Base-by-base conservation (phyloP, 352 stramenopile species). In the Globisporangium ultimum region DNA sequence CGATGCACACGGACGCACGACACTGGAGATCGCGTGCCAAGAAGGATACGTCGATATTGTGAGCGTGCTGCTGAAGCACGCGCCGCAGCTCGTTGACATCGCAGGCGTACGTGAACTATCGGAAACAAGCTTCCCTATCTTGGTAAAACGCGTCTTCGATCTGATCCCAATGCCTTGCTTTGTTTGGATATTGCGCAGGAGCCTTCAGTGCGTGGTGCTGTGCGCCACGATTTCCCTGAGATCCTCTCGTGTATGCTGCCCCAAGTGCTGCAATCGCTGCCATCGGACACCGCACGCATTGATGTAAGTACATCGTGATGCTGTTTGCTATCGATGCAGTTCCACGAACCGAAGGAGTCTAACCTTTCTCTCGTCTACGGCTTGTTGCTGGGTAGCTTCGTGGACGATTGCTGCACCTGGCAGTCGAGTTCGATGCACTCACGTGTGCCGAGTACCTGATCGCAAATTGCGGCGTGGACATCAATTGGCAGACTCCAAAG, bases 11-110 rank as follows among this genome's bases (percentile, higher is more conserved):
- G 66, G 66, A 9, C 65, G 70, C 49, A 68, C 63, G 46, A 52
- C 54, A 15, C 73, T 80, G 40, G 66, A 81, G 36, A 71, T 84
- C 51, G 72, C 75, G 0, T 66, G 65, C 2, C 65, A 78, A 21
- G 62, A 74, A 48, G 72, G 75, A n/a, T 80, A 76, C 62, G 60
- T 49, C 5, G 67, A 80, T 48, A 62, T 84, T 15, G 56, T 74
- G 5, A 56, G 72, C 47, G 57, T 66, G 34, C 62, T 81, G n/a
- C 21, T 72, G 10, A 51, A 45, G 14, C 11, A 40, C 10, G 65
- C 51, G 18, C 55, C 64, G 15, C 41, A 58, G 0, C 50, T 75
- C 9, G 12, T 66, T 5, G 24, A 18, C 5, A 17, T 63, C 8
- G 43, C 53, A 3, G 62, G 58, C 15, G 58, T 63, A 64, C 12